These are phyloP conservation scores for Kurtzmaniella quercitrusa DNA, from an alignment of 1,139 yeast species.

Conservation along the genomic window DNA sequence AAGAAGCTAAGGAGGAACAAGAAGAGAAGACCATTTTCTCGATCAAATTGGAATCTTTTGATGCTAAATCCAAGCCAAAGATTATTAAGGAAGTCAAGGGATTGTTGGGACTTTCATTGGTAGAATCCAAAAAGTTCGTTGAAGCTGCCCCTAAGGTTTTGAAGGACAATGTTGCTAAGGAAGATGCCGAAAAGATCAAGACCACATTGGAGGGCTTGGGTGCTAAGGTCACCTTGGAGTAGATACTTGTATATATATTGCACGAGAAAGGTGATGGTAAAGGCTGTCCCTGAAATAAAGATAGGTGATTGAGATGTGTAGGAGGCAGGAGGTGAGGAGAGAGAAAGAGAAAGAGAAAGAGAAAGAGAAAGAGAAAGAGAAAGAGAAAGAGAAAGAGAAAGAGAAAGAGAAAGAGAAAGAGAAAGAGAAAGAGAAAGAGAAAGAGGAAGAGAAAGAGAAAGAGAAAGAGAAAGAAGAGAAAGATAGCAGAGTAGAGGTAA, in stretches of 20 bases:
- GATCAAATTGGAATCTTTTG: slow-evolving; percentile 88
- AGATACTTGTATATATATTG: slow-evolving; percentile 18
- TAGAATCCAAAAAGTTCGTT: slow-evolving; percentile 95
- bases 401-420: too few species aligned
- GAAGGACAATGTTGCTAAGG: slow-evolving; percentile 83
- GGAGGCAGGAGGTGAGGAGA: neutral
- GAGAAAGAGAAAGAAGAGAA: too few species aligned
- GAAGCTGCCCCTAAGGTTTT: slow-evolving; percentile 94
- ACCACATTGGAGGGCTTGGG: slow-evolving; percentile 91
- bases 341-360: too few species aligned
- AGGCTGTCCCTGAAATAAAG: neutral
- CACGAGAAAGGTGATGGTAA: neutral
- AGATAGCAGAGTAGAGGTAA: too few species aligned
- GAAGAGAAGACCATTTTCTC: slow-evolving; percentile 94
- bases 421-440: too few species aligned
- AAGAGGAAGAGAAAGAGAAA: too few species aligned
- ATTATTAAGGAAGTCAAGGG: slow-evolving; percentile 95
- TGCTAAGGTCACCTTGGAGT: slow-evolving; percentile 87
- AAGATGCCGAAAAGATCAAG: slow-evolving; percentile 90
- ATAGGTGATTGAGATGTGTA: neutral
- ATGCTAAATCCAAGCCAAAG: slow-evolving; percentile 94
- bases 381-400: too few species aligned
- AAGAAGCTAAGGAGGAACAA: slow-evolving; percentile 71
- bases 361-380: too few species aligned
- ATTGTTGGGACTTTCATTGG: slow-evolving; percentile 85